phyloP scores from a whole-genome alignment of 495 filamentous ascomycete genomes.

The Penicillium cinerascens region DNA sequence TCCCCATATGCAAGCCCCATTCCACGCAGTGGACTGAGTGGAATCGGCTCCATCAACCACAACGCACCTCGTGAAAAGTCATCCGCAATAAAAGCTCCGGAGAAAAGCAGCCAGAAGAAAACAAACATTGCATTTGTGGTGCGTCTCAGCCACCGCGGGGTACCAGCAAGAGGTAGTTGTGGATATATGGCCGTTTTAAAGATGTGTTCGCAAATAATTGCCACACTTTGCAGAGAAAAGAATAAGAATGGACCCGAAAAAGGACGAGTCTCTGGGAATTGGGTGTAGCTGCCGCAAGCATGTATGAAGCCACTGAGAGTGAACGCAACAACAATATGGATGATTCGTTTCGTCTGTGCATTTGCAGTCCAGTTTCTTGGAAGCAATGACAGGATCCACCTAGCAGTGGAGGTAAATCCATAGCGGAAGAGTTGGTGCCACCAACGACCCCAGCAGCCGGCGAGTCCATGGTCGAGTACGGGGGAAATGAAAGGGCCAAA shows the following conservation, averaged over 20 bases:
- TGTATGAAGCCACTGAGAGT: slow-evolving; percentile 58
- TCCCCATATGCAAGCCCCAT: slow-evolving; percentile 49
- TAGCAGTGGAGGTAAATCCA: slow-evolving; percentile 58
- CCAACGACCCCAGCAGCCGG: slow-evolving; percentile 77
- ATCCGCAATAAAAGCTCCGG: slow-evolving; percentile 51
- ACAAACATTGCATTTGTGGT: slow-evolving; percentile 52
- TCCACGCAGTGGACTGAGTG: slow-evolving; percentile 55
- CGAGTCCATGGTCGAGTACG: slow-evolving; percentile 63
- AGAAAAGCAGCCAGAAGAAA: slow-evolving; percentile 55
- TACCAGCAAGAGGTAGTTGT: slow-evolving; percentile 18
- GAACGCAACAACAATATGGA: slow-evolving; percentile 51
- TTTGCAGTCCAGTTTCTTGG: slow-evolving; percentile 18
- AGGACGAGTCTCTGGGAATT: slow-evolving; percentile 43
- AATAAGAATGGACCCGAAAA: slow-evolving; percentile 45
- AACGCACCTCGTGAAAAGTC: slow-evolving; percentile 60
- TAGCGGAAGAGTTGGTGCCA: slow-evolving; percentile 88
- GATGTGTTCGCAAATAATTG: slow-evolving; percentile 48
- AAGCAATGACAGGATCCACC: slow-evolving; percentile 44
- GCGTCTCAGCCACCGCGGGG: slow-evolving; percentile 39
- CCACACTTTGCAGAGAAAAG: slow-evolving; percentile 56
- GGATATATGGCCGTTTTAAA: slow-evolving; percentile 24
- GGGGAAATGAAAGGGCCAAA: slow-evolving; percentile 55
- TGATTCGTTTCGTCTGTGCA: slow-evolving; percentile 15
- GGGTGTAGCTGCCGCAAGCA: slow-evolving; percentile 52
- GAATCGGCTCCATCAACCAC: slow-evolving; percentile 69